Evolutionary conservation across 306 rosid species (phyloP).

Genomic region (Oemleria cerasiformis): DNA sequence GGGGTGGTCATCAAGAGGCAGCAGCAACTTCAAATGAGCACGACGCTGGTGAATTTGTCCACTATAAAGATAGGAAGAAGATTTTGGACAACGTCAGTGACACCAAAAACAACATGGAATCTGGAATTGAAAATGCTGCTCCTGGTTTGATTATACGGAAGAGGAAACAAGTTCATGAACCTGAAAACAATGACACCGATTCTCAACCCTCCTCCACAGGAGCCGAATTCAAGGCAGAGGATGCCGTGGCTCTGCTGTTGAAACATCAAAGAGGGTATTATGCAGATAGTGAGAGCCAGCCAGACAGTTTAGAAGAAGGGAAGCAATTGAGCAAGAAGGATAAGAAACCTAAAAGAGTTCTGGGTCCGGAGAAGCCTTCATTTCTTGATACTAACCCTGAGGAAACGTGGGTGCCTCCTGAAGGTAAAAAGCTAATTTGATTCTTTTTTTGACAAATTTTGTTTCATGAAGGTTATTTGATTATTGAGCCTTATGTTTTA

Average conservation of each 20-base stretch:
- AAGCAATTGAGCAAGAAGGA: constrained; percentile 33
- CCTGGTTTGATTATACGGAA: constrained; percentile 88
- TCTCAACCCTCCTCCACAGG: constrained; percentile 42
- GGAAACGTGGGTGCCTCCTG: constrained; percentile 89
- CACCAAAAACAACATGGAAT: constrained; percentile 27
- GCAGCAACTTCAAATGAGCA: constrained; percentile 37
- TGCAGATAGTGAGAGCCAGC: constrained; percentile 49
- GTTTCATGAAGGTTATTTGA: too few species aligned
- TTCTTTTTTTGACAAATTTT: not conserved
- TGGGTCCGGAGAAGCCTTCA: constrained; percentile 88
- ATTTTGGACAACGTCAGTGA: constrained; percentile 40
- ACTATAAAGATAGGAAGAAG: constrained; percentile 82
- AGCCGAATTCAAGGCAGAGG: constrained; percentile 64
- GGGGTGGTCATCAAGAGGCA: constrained; percentile 31
- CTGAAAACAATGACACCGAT: constrained; percentile 34
- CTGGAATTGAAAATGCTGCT: constrained; percentile 73
- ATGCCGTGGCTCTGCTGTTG: constrained; percentile 89
- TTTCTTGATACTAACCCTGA: constrained; percentile 53
- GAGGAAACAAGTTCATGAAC: constrained; percentile 61
- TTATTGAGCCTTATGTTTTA: not conserved
- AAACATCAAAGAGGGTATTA: constrained; percentile 67
- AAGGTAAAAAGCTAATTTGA: constrained; percentile 50
- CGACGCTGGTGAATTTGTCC: constrained; percentile 61
- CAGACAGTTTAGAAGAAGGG: constrained; percentile 21
- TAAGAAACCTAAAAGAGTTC: constrained; percentile 60